Evolutionary conservation across 1,284 basidiomycete genomes (phyloP), one percentile per base, ranked within the genome.

Genomic region (Ustilago nuda): DNA sequence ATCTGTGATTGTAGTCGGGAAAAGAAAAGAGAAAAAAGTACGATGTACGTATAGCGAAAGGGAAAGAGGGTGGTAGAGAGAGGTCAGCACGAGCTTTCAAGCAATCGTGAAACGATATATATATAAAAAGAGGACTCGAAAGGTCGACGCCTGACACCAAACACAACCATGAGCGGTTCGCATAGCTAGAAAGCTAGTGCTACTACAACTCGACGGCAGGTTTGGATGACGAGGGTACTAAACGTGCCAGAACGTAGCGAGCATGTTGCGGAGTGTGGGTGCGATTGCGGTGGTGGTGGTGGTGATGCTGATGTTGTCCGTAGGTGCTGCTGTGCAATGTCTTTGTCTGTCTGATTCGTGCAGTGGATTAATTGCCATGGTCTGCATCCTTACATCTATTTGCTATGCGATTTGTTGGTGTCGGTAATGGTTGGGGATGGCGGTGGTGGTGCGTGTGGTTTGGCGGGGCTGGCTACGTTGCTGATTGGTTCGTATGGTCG

Each of bases 41-140:
- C 27, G 48, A 50, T 32, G 15, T 27, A n/a, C 4, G 30, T 30
- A 30, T n/a, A 50, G 48, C 27, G 30, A 50, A 27, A 45, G 17
- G 41, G 23, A 27, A 45, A 56, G 46, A 27, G 36, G 33, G 43
- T 56, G 57, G 62, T 9, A 57, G 56, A 55, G 27, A 27, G 19
- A 41, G 57, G 74, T 73, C 58, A 76, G 69, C 74, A 73, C 74
- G 70, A 72, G 74, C 74, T 76, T 71, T 71, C 74, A 66, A 76
- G 74, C 74, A 72, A 76, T 73, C 74, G 73, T 76, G 73, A 53
- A 61, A 56, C 17, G 52, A 60, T n/a, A n/a, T n/a, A n/a, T n/a
- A n/a, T n/a, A n/a, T n/a, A n/a, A 11, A 39, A 48, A 65, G 65
- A 11, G 65, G 72, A 67, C 72, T 64, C 63, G 61, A 67, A 73